Base-by-base conservation (phyloP, 2,329 filamentous ascomycete species). In the Pseudohalonectria lignicola region DNA sequence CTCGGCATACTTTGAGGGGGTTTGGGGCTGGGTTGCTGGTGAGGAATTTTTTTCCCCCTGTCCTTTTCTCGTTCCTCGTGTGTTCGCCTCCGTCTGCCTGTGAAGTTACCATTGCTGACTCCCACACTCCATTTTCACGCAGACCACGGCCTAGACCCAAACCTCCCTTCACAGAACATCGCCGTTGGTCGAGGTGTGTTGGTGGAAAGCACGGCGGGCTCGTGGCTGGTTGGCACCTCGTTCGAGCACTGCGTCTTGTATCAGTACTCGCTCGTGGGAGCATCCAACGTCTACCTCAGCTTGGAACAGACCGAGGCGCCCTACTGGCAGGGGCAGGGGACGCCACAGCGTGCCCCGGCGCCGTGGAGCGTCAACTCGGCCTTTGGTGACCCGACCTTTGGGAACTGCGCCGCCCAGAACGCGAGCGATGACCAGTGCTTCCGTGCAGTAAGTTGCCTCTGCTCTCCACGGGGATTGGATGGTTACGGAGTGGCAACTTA, bases 211-310 rank as follows among this genome's bases (percentile, higher is more conserved):
- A 62, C 59, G 12, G 52, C 56, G 29, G 65, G 64, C 5, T 67
- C 66, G 15, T 74, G 69, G 70, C 55, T 74, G 9, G 62, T 67
- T 43, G 69, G 65, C 4, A 61, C 67, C 1, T 65, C 66, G 3
- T 67, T 61, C 33, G 74, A 78, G 56, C 74, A 78, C 51, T 67
- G 66, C 54, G 66, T 67, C 52, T 53, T 77, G 34, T 78, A 77
- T 55, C 70, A 77, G 53, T 66, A 75, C 45, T 69, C 74, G 43
- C 52, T 76, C 37, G 57, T 61, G 34, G 54, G 57, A 26, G 69
- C 71, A 1, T 49, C 57, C 39, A 71, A 72, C 42, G 62, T 76
- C 8, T 59, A 70, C 39, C 57, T 69, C 12, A 62, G 62, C 12
- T 47, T 74, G 51, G 60, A 71, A 41, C 69, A 76, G 53, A 63